Percentiles rank a stretch among this genome's conserved stretches.
phyloP scores from a whole-genome alignment of 2,329 filamentous ascomycete genomes.

The Pseudogymnoascus sp. region DNA sequence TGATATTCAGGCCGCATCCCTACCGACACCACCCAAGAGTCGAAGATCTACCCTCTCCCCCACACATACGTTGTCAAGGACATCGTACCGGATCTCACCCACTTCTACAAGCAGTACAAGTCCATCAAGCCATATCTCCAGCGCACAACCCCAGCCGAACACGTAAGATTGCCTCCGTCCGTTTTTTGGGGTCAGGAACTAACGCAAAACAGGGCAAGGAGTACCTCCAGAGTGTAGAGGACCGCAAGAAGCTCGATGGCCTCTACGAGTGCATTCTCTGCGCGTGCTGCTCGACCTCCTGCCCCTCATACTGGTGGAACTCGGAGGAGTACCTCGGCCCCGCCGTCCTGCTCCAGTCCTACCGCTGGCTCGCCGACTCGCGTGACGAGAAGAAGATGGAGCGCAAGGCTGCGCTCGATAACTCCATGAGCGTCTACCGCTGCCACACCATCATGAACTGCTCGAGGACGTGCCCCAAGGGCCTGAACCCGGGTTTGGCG shows the following conservation, averaged over 20 bases:
- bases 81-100: conserved; percentile 91
- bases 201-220: conserved; percentile 66
- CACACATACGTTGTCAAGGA: conserved; percentile 99
- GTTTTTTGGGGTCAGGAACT: conserved; percentile 14
- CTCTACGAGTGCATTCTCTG: conserved; percentile 99
- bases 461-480: conserved; percentile 96
- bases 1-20: conserved; percentile 74
- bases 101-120: conserved; percentile 99
- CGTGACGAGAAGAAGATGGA: conserved; percentile 84
- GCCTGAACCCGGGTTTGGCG: conserved; percentile 87
- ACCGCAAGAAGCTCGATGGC: conserved; percentile 94
- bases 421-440: conserved; percentile 97
- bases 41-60: conserved; percentile 94
- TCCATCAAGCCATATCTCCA: conserved; percentile 99
- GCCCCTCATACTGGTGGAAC: conserved; percentile 99
- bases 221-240: conserved; percentile 81
- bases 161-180: conserved; percentile 54
- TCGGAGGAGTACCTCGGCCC: conserved; percentile 96
- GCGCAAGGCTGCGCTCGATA: conserved; percentile 88
- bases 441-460: conserved; percentile 99
- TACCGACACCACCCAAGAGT: conserved; percentile 69
- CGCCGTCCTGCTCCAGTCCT: conserved; percentile 92
- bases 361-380: conserved; percentile 93
- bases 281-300: conserved; percentile 97
- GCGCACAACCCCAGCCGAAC: conserved; percentile 73